Conservation (phyloP, 2,329 filamentous ascomycete species). For the Pseudopithomyces chartarum region DNA sequence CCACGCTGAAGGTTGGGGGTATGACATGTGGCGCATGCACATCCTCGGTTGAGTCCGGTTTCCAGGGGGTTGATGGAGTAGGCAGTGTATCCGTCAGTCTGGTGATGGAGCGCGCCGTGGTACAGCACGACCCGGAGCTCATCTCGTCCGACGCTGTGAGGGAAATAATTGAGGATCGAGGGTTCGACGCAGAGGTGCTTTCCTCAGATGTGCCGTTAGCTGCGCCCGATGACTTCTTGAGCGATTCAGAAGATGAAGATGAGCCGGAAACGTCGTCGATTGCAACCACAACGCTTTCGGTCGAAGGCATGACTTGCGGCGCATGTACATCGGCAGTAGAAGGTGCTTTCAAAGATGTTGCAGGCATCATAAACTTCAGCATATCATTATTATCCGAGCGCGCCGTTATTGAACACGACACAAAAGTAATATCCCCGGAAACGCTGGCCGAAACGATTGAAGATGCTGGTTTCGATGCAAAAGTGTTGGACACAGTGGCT, state of each 20-base stretch:
- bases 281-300: slow-evolving; percentile 73
- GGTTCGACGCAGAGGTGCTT: slow-evolving; percentile 90
- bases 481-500: slow-evolving; percentile 72
- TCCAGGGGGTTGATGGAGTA: slow-evolving; percentile 80
- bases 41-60: slow-evolving; percentile 90
- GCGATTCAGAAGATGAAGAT: slow-evolving; percentile 43
- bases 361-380: slow-evolving; percentile 75
- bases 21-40: slow-evolving; percentile 92
- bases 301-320: slow-evolving; percentile 90
- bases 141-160: slow-evolving; percentile 76
- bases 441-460: slow-evolving; percentile 64
- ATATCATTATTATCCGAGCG: slow-evolving; percentile 85
- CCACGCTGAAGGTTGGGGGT: slow-evolving; percentile 86
- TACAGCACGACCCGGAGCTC: slow-evolving; percentile 80
- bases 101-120: slow-evolving; percentile 93
- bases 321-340: slow-evolving; percentile 88
- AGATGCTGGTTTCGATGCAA: slow-evolving; percentile 78
- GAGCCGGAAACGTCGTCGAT: slow-evolving; percentile 37
- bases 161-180: slow-evolving; percentile 88
- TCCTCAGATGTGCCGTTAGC: slow-evolving; percentile 73
- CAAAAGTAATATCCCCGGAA: slow-evolving; percentile 56
- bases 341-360: slow-evolving; percentile 74
- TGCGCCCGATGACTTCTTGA: slow-evolving; percentile 44
- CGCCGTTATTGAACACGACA: slow-evolving; percentile 83
- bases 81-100: slow-evolving; percentile 89